These are phyloP conservation scores for Aegilops speltoides DNA, from an alignment of 176 grass and related monocot genomes.

Conservation along the genomic window DNA sequence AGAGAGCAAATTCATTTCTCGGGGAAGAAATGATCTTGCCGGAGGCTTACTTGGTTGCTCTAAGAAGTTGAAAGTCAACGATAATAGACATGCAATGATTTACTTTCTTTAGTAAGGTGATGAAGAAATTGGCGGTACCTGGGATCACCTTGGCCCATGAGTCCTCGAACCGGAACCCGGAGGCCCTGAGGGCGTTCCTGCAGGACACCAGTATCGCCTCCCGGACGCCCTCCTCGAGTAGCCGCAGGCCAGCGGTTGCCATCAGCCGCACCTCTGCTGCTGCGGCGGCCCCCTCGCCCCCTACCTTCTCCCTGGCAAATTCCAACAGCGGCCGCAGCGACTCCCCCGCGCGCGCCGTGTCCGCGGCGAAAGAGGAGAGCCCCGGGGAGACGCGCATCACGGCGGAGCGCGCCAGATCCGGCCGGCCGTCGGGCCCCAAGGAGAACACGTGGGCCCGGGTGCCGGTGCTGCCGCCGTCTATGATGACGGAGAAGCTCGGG, in stretches of 20 bases:
- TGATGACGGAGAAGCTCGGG: slow-evolving; percentile 54
- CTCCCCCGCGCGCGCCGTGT: slow-evolving; percentile 44
- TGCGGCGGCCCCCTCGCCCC: slow-evolving; percentile 8
- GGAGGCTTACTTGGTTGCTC: background rate
- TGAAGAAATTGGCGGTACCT: slow-evolving; percentile 40
- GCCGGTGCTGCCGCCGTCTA: slow-evolving; percentile 85
- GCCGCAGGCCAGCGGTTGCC: slow-evolving; percentile 78
- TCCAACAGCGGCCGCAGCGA: slow-evolving; percentile 54
- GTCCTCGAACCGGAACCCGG: slow-evolving; percentile 68
- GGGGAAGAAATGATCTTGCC: background rate
- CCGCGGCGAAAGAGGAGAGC: slow-evolving; percentile 62
- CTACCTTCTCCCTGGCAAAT: slow-evolving; percentile 56
- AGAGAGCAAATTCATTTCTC: background rate
- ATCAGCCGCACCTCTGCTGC: slow-evolving; percentile 75
- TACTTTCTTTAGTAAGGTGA: background rate
- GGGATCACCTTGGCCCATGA: slow-evolving; percentile 81
- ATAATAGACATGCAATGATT: background rate
- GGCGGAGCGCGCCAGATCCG: slow-evolving; percentile 67
- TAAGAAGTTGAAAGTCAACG: background rate
- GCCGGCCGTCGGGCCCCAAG: slow-evolving; percentile 38
- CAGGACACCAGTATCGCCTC: slow-evolving; percentile 68
- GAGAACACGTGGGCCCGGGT: slow-evolving; percentile 80
- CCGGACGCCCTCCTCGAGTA: slow-evolving; percentile 44
- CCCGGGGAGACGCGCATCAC: slow-evolving; percentile 74
- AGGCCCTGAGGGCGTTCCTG: slow-evolving; percentile 56